Base-by-base conservation (phyloP, 495 filamentous ascomycete species). In the Talaromyces trachyspermus region DNA sequence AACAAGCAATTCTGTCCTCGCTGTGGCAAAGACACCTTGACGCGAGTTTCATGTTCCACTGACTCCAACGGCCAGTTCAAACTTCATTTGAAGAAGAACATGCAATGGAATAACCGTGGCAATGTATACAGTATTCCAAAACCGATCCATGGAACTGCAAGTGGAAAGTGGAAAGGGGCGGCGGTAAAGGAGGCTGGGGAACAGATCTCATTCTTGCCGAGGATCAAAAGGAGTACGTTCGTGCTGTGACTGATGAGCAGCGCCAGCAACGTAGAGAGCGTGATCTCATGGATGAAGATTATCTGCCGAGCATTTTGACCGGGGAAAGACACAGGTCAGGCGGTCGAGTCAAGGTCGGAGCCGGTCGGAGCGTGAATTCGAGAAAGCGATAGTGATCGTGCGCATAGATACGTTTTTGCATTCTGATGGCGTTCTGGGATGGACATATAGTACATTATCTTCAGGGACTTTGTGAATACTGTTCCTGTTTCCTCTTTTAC, bases 221-320 rank as follows among this genome's bases (percentile, higher is more conserved):
- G 67, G 92, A 98, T 62, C 92, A 98, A 71, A 95, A 96, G 68
- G 94, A 98, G 69, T 97, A 87, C 61, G 58, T 73, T 30, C 69
- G 77, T 50, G 83, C 84, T 50, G 63, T 76, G 6, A 74, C 71
- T 10, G 74, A 81, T 55, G 72, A 83, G 61, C 74, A 72, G 50
- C 81, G 82, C 58, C 69, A 72, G 46, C 81, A 82, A 58, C 64
- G 67, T 4, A 63, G 63, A 15, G 80, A 86, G 59, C 81, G 75
- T 49, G 88, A 95, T 70, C 63, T 95, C 47, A 89, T 98, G 91
- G 91, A 96, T 61, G 83, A 89, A 53, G 92, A 97, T 65, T 94
- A 91, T 58, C 66, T 96, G 48, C 92, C 94, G 0, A 71, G 79
- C 18, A 92, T 98, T 38, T 54, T 97, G 62, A 89, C 81, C 7